These are phyloP conservation scores for Beta macrorhiza DNA, from an alignment of 179 eudicot genomes.

Conservation along the genomic window DNA sequence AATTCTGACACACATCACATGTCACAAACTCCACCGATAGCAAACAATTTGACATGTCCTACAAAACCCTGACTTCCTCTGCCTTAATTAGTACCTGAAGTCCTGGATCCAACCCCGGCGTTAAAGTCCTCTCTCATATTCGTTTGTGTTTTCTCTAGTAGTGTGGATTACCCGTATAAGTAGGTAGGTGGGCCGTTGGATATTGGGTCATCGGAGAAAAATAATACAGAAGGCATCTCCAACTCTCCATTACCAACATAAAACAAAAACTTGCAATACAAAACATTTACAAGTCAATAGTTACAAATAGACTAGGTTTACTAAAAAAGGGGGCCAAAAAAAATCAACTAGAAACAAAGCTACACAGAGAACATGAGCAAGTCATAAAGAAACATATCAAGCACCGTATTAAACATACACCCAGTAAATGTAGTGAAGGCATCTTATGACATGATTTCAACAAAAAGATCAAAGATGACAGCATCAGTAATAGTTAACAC, in stretches of 20 bases:
- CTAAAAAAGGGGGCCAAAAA: not conserved
- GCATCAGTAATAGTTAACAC: not conserved
- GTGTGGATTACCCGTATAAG: not conserved
- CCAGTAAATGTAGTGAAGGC: not conserved
- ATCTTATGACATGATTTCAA: conserved; percentile 6
- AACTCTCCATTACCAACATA: not conserved
- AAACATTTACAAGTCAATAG: conserved; percentile 25
- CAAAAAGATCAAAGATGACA: not conserved
- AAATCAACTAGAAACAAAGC: not conserved
- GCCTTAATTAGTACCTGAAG: too few relatives aligned
- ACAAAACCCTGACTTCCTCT: not conserved
- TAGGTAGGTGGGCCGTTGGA: not conserved
- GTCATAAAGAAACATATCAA: conserved; percentile 12
- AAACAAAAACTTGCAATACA: conserved; percentile 6
- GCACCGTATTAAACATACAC: conserved; percentile 4
- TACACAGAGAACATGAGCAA: not conserved
- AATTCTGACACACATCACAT: not conserved
- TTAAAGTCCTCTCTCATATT: too few relatives aligned
- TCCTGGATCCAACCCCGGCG: too few relatives aligned
- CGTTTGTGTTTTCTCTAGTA: not conserved
- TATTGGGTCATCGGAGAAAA: not conserved
- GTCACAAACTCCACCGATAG: not conserved
- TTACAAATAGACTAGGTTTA: conserved; percentile 17
- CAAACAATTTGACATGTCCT: not conserved
- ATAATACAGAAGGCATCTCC: not conserved